phyloP scores from a whole-genome alignment of 2,329 filamentous ascomycete species.

The Paracoccidioides lutzii region DNA sequence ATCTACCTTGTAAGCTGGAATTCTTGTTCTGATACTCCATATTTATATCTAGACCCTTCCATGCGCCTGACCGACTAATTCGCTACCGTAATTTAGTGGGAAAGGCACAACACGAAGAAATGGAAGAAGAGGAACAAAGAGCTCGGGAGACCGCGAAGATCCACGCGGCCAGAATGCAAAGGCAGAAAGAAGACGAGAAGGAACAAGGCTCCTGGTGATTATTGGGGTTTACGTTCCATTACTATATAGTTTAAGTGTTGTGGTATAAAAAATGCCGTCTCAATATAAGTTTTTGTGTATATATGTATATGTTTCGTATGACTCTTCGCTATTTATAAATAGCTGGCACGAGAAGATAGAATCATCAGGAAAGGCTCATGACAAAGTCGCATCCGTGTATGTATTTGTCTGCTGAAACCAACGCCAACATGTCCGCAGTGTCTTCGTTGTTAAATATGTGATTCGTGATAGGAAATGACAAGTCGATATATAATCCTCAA shows the following conservation, averaged over 20 bases:
- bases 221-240: not conserved
- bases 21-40: not conserved
- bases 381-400: not conserved
- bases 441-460: not conserved
- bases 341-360: too few relatives aligned
- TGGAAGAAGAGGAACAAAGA: not conserved
- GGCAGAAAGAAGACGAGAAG: not conserved
- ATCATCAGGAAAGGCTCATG: too few relatives aligned
- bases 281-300: not conserved
- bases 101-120: constrained; percentile 12
- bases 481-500: not conserved
- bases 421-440: not conserved
- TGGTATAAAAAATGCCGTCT: not conserved
- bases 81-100: constrained; percentile 13
- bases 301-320: not conserved
- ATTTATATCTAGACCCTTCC: constrained; percentile 4
- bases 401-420: not conserved
- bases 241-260: not conserved
- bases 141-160: not conserved
- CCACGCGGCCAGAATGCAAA: not conserved
- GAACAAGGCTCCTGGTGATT: not conserved
- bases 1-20: constrained; percentile 59
- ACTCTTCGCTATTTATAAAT: too few relatives aligned
- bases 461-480: not conserved
- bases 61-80: not conserved